phyloP scores from a whole-genome alignment of 345 rosid species.

The Murraya koenigii region DNA sequence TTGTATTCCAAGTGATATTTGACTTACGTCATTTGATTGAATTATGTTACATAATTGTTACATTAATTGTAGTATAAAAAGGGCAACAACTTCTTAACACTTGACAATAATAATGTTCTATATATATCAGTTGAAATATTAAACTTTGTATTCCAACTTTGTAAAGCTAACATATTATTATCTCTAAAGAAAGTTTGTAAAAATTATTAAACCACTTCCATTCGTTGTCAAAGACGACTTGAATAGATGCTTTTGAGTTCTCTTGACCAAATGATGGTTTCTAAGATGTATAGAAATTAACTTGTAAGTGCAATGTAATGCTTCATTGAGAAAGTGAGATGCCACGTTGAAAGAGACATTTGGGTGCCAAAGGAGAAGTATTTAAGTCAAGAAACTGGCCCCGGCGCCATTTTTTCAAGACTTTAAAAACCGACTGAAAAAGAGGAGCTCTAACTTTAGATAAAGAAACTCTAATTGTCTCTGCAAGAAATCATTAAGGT shows the following conservation, averaged over 20 bases:
- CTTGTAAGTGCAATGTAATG: not conserved
- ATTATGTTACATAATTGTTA: too few species aligned
- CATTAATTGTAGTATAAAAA: too few species aligned
- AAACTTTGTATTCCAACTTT: too few species aligned
- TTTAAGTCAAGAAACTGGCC: not conserved
- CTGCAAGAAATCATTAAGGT: conserved; percentile 1
- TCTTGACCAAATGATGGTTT: conserved; percentile 14
- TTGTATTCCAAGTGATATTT: too few species aligned
- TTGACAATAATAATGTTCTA: too few species aligned
- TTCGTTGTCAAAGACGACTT: not conserved
- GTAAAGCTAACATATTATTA: too few species aligned
- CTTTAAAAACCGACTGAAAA: conserved; percentile 4
- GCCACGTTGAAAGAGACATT: conserved; percentile 5
- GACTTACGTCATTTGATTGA: too few species aligned
- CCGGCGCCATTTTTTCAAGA: not conserved
- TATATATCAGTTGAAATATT: too few species aligned
- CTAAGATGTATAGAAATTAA: not conserved
- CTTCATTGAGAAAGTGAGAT: conserved; percentile 11
- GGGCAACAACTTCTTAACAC: too few species aligned
- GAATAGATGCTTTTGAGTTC: not conserved
- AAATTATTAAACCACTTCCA: not conserved
- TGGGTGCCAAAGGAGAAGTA: not conserved
- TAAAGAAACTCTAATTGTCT: conserved; percentile 2
- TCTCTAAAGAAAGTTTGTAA: not conserved
- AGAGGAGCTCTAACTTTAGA: conserved; percentile 4